Evolutionary conservation across 169 alveolate genomes (phyloP).

Genomic region (Neospora caninum): DNA sequence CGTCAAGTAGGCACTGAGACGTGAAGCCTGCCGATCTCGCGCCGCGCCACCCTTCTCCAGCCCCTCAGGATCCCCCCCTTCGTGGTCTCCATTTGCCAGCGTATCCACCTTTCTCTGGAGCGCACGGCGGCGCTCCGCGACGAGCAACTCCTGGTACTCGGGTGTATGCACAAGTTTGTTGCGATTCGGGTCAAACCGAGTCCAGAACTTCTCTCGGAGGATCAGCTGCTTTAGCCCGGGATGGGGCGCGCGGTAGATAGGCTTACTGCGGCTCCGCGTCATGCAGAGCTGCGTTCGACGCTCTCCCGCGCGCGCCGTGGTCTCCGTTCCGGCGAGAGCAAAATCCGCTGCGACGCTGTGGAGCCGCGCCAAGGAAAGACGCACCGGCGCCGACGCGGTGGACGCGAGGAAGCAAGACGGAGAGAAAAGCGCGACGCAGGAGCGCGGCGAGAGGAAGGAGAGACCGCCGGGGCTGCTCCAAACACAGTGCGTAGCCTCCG

Average conservation of each 20-base stretch:
- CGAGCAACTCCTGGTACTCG: constrained; percentile 2
- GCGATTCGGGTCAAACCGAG: not conserved
- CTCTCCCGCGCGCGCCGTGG: not conserved
- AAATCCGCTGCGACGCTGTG: no score
- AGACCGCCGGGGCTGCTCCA: no score
- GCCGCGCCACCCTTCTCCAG: not conserved
- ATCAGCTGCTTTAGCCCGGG: constrained; percentile 23
- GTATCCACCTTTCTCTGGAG: not conserved
- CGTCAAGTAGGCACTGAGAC: not conserved
- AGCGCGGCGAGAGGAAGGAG: no score
- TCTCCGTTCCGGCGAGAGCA: no score
- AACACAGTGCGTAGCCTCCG: no score
- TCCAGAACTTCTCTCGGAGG: constrained; percentile 24
- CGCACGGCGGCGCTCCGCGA: not conserved
- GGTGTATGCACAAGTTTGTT: constrained; percentile 31
- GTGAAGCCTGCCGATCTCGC: not conserved
- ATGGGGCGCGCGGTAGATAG: not conserved
- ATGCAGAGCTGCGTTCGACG: not conserved
- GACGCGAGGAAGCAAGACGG: no score
- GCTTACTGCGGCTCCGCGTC: constrained; percentile 26
- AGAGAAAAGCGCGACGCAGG: no score
- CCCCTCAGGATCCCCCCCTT: not conserved
- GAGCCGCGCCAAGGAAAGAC: no score
- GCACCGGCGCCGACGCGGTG: no score
- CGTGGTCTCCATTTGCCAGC: not conserved